phyloP scores from a whole-genome alignment of 140 eudicot genomes.

The Flaveria floridana region DNA sequence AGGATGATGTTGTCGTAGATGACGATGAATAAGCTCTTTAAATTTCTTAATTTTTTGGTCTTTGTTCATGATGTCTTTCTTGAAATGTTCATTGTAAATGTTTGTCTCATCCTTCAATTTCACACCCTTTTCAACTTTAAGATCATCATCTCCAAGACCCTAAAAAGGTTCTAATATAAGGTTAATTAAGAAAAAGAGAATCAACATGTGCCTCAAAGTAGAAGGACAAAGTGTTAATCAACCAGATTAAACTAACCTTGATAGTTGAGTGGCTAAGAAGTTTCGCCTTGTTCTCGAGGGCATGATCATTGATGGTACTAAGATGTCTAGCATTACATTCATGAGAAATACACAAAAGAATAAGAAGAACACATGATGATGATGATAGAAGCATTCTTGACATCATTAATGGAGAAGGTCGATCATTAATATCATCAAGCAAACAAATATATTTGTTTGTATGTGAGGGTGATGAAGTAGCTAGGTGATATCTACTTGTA shows the following conservation, averaged over 20 bases:
- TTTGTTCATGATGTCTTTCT: slow-evolving; percentile 25
- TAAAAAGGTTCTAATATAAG: slow-evolving; percentile 14
- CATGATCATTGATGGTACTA: slow-evolving; percentile 24
- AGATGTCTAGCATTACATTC: slow-evolving; percentile 45
- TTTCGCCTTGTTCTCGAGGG: slow-evolving; percentile 26
- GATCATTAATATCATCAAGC: slow-evolving; percentile 30
- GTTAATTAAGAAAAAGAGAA: background rate
- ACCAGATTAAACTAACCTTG: slow-evolving; percentile 20
- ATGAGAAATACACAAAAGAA: slow-evolving; percentile 42
- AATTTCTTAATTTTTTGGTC: slow-evolving; percentile 21
- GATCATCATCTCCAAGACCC: slow-evolving; percentile 33
- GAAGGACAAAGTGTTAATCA: slow-evolving; percentile 7
- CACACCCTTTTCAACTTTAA: background rate
- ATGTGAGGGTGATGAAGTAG: slow-evolving; percentile 22
- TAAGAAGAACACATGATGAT: slow-evolving; percentile 34
- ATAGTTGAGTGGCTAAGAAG: slow-evolving; percentile 33
- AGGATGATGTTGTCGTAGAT: slow-evolving; percentile 8
- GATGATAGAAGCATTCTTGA: slow-evolving; percentile 41
- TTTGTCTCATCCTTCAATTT: slow-evolving; percentile 9
- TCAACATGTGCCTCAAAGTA: slow-evolving; percentile 6
- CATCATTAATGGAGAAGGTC: slow-evolving; percentile 26
- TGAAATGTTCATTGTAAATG: slow-evolving; percentile 13
- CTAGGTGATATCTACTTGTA: slow-evolving; percentile 31
- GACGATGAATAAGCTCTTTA: slow-evolving; percentile 14
- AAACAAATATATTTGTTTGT: slow-evolving; percentile 10